A percentile compares a stretch with the other conserved stretches of the same genome.
Evolutionary conservation across 352 stramenopile genomes (phyloP).

Genomic region (Labyrinthula sp.): DNA sequence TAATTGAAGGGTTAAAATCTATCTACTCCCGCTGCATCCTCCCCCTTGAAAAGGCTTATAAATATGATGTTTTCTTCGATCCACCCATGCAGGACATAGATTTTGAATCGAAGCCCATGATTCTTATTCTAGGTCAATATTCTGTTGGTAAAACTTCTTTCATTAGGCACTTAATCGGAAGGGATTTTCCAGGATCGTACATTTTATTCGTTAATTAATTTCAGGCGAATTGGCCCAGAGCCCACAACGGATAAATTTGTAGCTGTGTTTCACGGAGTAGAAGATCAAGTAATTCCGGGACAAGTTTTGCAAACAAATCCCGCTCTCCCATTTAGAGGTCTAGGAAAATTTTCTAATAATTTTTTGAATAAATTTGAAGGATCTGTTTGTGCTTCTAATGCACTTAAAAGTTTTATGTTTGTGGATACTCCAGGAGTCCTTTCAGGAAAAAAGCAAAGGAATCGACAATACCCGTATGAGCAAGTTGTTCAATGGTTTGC

Average conservation of each 20-base stretch:
- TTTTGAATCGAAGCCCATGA: conserved; percentile 87
- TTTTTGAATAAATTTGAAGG: conserved; percentile 96
- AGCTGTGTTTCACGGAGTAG: conserved; percentile 83
- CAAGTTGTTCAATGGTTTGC: conserved; percentile 65
- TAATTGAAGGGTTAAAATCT: conserved; percentile 12
- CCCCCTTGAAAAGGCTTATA: conserved; percentile 65
- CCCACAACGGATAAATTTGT: conserved; percentile 93
- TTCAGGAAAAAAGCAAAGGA: conserved; percentile 90
- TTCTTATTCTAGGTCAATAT: conserved; percentile 92
- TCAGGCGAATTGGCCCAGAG: conserved; percentile 83
- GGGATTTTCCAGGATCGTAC: conserved; percentile 87
- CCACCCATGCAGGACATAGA: conserved; percentile 71
- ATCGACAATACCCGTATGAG: conserved; percentile 85
- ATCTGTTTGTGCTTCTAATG: conserved; percentile 65
- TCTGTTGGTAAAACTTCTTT: conserved; percentile 94
- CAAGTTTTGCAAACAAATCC: conserved; percentile 82
- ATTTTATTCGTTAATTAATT: no score
- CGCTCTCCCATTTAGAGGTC: conserved; percentile 44
- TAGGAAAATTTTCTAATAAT: conserved; percentile 77
- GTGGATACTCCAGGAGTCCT: conserved; percentile 93
- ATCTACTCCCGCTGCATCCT: conserved; percentile 35
- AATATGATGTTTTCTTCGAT: conserved; percentile 72
- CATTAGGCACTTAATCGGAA: conserved; percentile 79
- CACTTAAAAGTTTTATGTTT: conserved; percentile 82
- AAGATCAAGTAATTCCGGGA: conserved; percentile 82